A percentile compares a stretch with the other conserved stretches of the same genome.
These are phyloP conservation scores for Aspergillus felis DNA, from an alignment of 2,329 filamentous ascomycete species.

Conservation along the genomic window DNA sequence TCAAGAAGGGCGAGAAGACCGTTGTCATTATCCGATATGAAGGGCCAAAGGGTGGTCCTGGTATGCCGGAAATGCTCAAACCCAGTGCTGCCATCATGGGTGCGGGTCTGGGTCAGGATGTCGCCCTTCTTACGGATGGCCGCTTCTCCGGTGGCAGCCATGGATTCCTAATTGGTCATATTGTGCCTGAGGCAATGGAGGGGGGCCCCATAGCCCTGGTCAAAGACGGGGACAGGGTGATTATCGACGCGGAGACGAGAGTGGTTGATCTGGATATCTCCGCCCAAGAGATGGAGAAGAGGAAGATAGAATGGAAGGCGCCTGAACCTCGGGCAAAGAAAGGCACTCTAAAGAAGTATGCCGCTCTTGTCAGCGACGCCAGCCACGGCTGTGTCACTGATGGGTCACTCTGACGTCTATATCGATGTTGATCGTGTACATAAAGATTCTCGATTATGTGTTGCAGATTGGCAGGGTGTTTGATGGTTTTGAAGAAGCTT, in stretches of 20 bases:
- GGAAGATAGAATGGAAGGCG: conserved; percentile 58
- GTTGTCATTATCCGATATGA: conserved; percentile 73
- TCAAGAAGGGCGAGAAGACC: conserved; percentile 72
- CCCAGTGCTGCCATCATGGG: conserved; percentile 70
- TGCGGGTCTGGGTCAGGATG: conserved; percentile 65
- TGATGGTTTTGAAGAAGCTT: no score
- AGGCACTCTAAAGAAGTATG: conserved; percentile 69
- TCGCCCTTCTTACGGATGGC: conserved; percentile 69
- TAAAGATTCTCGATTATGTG: no score
- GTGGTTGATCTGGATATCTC: conserved; percentile 63
- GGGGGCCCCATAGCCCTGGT: conserved; percentile 82
- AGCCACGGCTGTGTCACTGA: conserved; percentile 49
- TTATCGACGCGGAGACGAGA: conserved; percentile 75
- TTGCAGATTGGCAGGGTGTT: no score
- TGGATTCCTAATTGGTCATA: conserved; percentile 83
- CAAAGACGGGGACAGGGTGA: conserved; percentile 71
- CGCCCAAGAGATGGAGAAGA: conserved; percentile 59
- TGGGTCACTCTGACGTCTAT: not conserved
- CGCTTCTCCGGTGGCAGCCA: conserved; percentile 65
- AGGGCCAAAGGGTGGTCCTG: conserved; percentile 68
- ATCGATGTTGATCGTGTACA: not conserved
- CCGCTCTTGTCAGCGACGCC: conserved; percentile 46
- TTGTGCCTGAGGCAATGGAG: conserved; percentile 81
- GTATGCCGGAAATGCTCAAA: conserved; percentile 73
- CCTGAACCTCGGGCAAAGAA: conserved; percentile 42